These are phyloP conservation scores for Nakazawaea ishiwadae DNA, from an alignment of 805 yeast species.

Conservation along the genomic window DNA sequence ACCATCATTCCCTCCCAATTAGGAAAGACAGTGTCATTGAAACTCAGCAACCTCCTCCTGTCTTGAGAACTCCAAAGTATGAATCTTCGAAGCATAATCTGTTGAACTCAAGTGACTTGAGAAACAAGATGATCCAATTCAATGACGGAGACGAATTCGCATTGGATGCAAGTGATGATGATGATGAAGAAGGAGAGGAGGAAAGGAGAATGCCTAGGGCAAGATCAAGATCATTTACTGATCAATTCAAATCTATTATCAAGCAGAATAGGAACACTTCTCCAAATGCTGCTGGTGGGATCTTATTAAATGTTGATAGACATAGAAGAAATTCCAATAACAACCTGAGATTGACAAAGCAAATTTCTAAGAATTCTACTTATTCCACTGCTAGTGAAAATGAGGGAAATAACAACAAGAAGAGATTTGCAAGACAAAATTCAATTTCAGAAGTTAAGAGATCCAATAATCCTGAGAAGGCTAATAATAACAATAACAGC, in stretches of 20 bases:
- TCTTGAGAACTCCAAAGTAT: neutral
- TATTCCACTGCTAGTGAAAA: slow-evolving; percentile 9
- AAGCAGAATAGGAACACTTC: slow-evolving; percentile 26
- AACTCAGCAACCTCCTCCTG: neutral
- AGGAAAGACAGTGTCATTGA: slow-evolving; percentile 19
- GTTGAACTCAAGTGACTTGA: slow-evolving; percentile 10
- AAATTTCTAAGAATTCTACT: slow-evolving; percentile 25
- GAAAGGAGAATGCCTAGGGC: neutral
- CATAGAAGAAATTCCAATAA: slow-evolving; percentile 6
- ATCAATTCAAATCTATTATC: slow-evolving; percentile 33
- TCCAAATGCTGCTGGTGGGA: slow-evolving; percentile 11
- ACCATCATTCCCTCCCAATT: slow-evolving; percentile 29
- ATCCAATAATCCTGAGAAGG: slow-evolving; percentile 12
- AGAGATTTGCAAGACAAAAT: slow-evolving; percentile 4
- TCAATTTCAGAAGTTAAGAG: slow-evolving; percentile 12
- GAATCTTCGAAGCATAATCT: neutral
- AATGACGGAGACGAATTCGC: slow-evolving; percentile 12
- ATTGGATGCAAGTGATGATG: slow-evolving; percentile 4
- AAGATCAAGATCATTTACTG: slow-evolving; percentile 38
- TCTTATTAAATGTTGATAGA: slow-evolving; percentile 14
- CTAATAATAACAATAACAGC: too few species aligned
- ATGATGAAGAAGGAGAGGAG: neutral
- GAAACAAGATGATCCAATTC: slow-evolving; percentile 13
- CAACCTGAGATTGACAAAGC: slow-evolving; percentile 21
- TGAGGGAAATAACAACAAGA: slow-evolving; percentile 7